phyloP scores from a whole-genome alignment of 129 eudicot species.

The Flaveria ramosissima region DNA sequence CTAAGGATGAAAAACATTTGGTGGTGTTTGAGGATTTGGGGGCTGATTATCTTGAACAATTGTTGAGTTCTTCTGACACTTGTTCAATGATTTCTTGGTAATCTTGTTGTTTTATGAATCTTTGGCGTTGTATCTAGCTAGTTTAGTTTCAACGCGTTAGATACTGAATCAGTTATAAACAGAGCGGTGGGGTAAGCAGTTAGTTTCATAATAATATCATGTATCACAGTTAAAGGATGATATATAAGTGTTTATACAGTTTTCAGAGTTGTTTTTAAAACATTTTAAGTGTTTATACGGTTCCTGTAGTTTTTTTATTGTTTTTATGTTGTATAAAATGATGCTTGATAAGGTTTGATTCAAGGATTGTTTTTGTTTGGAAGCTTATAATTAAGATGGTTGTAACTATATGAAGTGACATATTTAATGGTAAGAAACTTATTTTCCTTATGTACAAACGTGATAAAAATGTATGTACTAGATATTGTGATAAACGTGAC shows the following conservation, averaged over 20 bases:
- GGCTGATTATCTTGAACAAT: slow-evolving; percentile 59
- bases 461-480: neutral
- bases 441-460: neutral
- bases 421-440: neutral
- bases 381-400: neutral
- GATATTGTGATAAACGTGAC: neutral
- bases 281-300: too few relatives aligned
- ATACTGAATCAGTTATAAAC: neutral
- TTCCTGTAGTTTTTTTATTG: too few relatives aligned
- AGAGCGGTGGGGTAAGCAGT: too few relatives aligned
- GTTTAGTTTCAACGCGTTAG: neutral
- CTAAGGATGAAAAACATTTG: slow-evolving; percentile 33
- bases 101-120: neutral
- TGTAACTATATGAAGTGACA: neutral
- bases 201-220: neutral
- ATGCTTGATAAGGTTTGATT: neutral
- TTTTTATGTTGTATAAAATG: too few relatives aligned
- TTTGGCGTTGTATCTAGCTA: slow-evolving; percentile 4
- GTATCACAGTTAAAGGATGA: neutral
- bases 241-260: too few relatives aligned
- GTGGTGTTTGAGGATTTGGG: slow-evolving; percentile 92
- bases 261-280: too few relatives aligned
- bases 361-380: neutral
- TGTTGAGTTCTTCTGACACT: slow-evolving; percentile 53
- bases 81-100: slow-evolving; percentile 30